These are phyloP conservation scores for Bretziella fagacearum DNA, from an alignment of 2,329 filamentous ascomycete genomes.

Conservation along the genomic window DNA sequence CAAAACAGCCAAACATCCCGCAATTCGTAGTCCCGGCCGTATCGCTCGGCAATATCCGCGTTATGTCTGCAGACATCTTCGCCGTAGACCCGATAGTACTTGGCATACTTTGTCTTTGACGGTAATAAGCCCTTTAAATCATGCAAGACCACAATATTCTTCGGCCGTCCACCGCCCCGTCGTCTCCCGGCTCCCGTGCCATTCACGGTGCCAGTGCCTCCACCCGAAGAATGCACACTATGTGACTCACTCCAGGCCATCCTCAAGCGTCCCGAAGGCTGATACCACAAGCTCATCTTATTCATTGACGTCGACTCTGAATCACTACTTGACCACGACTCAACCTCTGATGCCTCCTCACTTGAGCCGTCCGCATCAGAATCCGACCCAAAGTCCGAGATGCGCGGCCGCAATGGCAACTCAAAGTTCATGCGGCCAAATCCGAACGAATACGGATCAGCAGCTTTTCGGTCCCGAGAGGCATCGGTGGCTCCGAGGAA, in stretches of 20 bases:
- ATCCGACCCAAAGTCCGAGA: conserved; percentile 33
- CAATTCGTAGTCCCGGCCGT: conserved; percentile 48
- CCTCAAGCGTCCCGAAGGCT: conserved; percentile 33
- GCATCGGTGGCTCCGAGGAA: conserved; percentile 2
- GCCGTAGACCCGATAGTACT: conserved; percentile 70
- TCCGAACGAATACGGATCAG: conserved; percentile 39
- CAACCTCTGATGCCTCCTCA: conserved; percentile 16
- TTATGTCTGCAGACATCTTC: conserved; percentile 74
- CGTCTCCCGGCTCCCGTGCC: conserved; percentile 26
- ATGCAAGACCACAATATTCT: conserved; percentile 52
- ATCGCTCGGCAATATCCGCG: conserved; percentile 54
- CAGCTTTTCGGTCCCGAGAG: conserved; percentile 28
- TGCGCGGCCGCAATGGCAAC: conserved; percentile 29
- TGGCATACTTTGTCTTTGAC: conserved; percentile 58
- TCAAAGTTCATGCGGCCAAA: conserved; percentile 39
- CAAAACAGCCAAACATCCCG: conserved; percentile 73
- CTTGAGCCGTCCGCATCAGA: conserved; percentile 22
- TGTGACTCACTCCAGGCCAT: conserved; percentile 41
- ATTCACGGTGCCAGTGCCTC: conserved; percentile 34
- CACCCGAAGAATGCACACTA: conserved; percentile 42
- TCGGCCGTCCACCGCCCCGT: conserved; percentile 23
- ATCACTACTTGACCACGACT: conserved; percentile 33
- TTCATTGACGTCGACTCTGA: conserved; percentile 48
- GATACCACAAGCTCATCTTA: conserved; percentile 40
- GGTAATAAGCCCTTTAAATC: conserved; percentile 56